A percentile compares a stretch with the other conserved stretches of the same genome.
Conservation (phyloP, 495 filamentous ascomycete genomes). For the Rusavskia elegans region DNA sequence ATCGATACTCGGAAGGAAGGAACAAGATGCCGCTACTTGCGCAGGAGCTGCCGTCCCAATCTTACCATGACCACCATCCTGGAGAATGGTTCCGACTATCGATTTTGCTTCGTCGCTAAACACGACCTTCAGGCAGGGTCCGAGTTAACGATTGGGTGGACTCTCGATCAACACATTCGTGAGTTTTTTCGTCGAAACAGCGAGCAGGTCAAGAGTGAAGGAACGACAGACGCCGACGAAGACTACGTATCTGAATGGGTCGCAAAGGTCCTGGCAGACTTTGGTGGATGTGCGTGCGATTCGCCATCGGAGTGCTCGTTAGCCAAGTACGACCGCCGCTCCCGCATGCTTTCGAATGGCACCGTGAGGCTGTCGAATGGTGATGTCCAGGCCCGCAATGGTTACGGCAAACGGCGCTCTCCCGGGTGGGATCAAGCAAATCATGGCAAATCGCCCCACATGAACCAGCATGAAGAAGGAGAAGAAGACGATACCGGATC, state of each 20-base stretch:
- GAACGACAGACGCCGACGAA: slow-evolving; percentile 21
- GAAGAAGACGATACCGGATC: slow-evolving; percentile 44
- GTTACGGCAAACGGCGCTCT: slow-evolving; percentile 37
- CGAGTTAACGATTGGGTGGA: slow-evolving; percentile 55
- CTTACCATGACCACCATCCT: slow-evolving; percentile 66
- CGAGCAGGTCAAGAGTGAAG: slow-evolving; percentile 31
- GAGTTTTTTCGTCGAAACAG: slow-evolving; percentile 19
- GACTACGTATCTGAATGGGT: slow-evolving; percentile 38
- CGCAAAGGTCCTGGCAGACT: slow-evolving; percentile 62
- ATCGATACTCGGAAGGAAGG: slow-evolving; percentile 82
- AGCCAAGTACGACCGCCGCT: slow-evolving; percentile 55
- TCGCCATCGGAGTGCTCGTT: slow-evolving; percentile 48
- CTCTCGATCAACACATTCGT: slow-evolving; percentile 35
- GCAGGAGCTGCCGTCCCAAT: slow-evolving; percentile 81
- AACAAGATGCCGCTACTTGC: slow-evolving; percentile 64
- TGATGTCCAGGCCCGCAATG: slow-evolving; percentile 44
- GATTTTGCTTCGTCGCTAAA: slow-evolving; percentile 78
- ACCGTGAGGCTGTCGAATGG: slow-evolving; percentile 18
- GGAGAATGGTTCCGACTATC: slow-evolving; percentile 56
- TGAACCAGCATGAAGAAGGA: slow-evolving; percentile 33
- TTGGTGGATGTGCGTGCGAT: slow-evolving; percentile 78
- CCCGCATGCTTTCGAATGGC: slow-evolving; percentile 29
- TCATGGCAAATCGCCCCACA: slow-evolving; percentile 51
- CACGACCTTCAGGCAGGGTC: slow-evolving; percentile 45
- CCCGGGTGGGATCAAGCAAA: slow-evolving; percentile 67